Base-by-base conservation (phyloP, 345 rosid genomes). In the Bretschneidera sinensis region DNA sequence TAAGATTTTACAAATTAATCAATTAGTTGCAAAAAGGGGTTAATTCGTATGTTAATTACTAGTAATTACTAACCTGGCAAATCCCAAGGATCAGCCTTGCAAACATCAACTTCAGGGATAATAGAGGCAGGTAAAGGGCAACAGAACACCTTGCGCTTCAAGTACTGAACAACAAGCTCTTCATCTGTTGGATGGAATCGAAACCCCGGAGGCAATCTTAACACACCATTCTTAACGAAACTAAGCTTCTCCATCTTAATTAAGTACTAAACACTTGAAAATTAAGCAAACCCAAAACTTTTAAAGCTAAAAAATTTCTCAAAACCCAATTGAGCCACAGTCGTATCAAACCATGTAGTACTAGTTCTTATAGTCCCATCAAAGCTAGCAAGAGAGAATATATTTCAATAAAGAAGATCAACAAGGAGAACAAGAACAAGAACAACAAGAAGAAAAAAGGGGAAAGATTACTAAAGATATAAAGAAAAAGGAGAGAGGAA, bases 111-210 rank as follows among this genome's bases (percentile, higher is more conserved):
- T 71, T 92, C 97, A 18, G 89, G 94, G 51, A 92, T 92, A 23
- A 92, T 77, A 14, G 89, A 84, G 66, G 97, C 91, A 20, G 97
- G 96, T 68, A 92, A 70, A 21, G 96, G 89, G 67, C 73, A 85
- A 67, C 79, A 56, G 35, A 65, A 76, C 7, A 78, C 94, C 74
- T 87, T 92, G 15, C 84, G 61, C 76, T 65, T 67, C 68, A 92
- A 65, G 74, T 92, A 92, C 52, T 89, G 89, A 66, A 81, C 77
- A 14, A 92, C 85, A 23, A 92, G 79, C 82, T 92, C 97, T 65
- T 92, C 89, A 48, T 89, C 98, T 5, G 97, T 89, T 0, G 98
- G 97, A 65, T 92, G 98, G 76, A 92, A 89, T 20, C 98, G 75
- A 51, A 92, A 92, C 0, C 98, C 98, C 4, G 96, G 98, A 20